Percentiles rank a stretch among this genome's conserved stretches.
Conservation (phyloP, 208 protist genomes). For the Trypanosoma avium region DNA sequence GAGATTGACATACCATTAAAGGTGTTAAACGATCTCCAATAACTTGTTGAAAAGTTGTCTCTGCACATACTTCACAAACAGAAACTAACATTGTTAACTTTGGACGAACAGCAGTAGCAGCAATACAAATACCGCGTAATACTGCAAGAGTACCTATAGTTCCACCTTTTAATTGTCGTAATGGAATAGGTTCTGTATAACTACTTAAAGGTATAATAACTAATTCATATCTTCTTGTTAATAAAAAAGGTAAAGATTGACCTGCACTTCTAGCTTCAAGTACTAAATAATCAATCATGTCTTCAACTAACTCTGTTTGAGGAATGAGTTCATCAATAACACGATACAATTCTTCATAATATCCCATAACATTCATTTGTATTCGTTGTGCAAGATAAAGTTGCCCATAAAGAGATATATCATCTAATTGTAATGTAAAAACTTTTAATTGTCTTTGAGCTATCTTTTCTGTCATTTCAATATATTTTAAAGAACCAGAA, state of each 20-base stretch:
- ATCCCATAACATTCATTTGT: conserved; percentile 86
- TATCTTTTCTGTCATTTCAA: conserved; percentile 41
- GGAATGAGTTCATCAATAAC: conserved; percentile 77
- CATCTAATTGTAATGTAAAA: conserved; percentile 61
- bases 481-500: conserved; percentile 53
- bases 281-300: conserved; percentile 75
- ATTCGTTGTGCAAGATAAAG: conserved; percentile 78
- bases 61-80: conserved; percentile 88
- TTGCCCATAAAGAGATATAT: conserved; percentile 65
- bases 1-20: conserved; percentile 81
- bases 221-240: conserved; percentile 79
- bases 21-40: conserved; percentile 83
- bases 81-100: conserved; percentile 83
- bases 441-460: conserved; percentile 40
- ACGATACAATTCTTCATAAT: conserved; percentile 76
- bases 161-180: conserved; percentile 71
- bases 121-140: conserved; percentile 86
- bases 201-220: conserved; percentile 52
- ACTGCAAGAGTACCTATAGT: conserved; percentile 80
- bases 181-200: conserved; percentile 44
- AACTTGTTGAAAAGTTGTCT: conserved; percentile 90
- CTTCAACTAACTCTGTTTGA: conserved; percentile 35
- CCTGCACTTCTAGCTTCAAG: conserved; percentile 61
- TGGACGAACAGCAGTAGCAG: conserved; percentile 82
- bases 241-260: conserved; percentile 57